These are phyloP conservation scores for Rosa hybrid DNA, from an alignment of 331 rosid species.

Conservation along the genomic window DNA sequence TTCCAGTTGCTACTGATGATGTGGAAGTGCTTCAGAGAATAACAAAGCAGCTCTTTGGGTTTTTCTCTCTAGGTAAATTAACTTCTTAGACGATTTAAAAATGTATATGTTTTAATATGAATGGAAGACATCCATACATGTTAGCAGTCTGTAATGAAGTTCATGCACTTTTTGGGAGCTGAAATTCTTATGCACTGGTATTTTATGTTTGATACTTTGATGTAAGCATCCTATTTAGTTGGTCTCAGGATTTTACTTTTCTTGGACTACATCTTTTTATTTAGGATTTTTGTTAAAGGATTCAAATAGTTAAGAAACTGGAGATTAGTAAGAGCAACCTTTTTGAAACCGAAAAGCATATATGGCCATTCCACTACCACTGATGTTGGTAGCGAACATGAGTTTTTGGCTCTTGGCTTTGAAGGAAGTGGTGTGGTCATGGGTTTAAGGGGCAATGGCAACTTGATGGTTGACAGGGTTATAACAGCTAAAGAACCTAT, in stretches of 20 bases:
- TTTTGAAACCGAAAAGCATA: neutral
- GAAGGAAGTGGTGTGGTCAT: neutral
- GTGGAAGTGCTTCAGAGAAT: conserved; percentile 83
- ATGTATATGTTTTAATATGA: neutral
- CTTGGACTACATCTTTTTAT: neutral
- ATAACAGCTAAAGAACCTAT: neutral
- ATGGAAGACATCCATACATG: neutral
- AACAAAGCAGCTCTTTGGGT: conserved; percentile 71
- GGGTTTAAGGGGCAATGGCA: neutral
- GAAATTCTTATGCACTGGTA: no score
- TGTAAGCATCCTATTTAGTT: neutral
- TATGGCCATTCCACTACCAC: neutral
- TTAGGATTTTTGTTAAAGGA: neutral
- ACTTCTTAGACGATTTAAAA: neutral
- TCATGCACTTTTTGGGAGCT: conserved; percentile 1
- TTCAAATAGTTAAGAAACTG: neutral
- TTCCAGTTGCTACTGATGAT: conserved; percentile 88
- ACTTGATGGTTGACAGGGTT: neutral
- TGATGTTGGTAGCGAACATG: neutral
- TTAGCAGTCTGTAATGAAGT: conserved; percentile 5
- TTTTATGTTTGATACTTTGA: neutral
- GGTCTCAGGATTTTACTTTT: neutral
- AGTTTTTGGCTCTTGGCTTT: neutral
- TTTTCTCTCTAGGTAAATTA: conserved; percentile 64
- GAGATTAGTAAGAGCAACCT: neutral